Base-by-base conservation (phyloP, 2,329 filamentous ascomycete species). In the Gyromitra esculenta region DNA sequence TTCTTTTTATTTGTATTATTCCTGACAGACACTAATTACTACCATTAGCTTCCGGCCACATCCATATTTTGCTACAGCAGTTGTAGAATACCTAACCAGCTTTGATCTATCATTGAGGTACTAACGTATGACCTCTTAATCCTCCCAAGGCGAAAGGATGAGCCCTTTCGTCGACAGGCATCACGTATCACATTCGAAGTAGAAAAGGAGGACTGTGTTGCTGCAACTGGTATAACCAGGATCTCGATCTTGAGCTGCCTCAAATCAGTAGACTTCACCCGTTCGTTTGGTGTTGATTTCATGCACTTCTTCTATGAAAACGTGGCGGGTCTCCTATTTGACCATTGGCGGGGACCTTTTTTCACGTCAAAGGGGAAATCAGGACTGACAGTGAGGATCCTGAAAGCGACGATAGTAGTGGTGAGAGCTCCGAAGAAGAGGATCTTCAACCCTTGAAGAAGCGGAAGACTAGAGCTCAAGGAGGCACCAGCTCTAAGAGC, bases 201-300 rank as follows among this genome's bases (percentile, higher is more conserved):
- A 9, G 45, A 39, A 45, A 66, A 52, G 13, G n/a, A 54, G 2
- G 50, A 25, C 1, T 52, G 54, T 37, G n/a, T 39, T 18, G 43
- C 31, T 50, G 43, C 37, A 39, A 66, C 63, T 15, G n/a, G 65
- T 7, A 64, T 65, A 9, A 70, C 57, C 3, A 31, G 25, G 2
- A 18, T 48, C 2, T 21, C 72, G 1, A 71, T 75, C 2, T 31
- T 75, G 11, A 48, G 54, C 8, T 11, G 37, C n/a, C 21, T 75
- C 15, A 9, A 35, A 31, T 64, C 65, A 5, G 41, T n/a, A 75
- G 18, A 21, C 25, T 66, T 70, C 5, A 45, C 50, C 18, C 18
- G 18, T 7, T 41, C 15, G 11, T 75, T 77, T 37, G n/a, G n/a
- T 9, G 18, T 31, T 2, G 18, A 54, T 11, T 21, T 9, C 18